Conservation (phyloP, 306 rosid species). For the Prunus dulcis region DNA sequence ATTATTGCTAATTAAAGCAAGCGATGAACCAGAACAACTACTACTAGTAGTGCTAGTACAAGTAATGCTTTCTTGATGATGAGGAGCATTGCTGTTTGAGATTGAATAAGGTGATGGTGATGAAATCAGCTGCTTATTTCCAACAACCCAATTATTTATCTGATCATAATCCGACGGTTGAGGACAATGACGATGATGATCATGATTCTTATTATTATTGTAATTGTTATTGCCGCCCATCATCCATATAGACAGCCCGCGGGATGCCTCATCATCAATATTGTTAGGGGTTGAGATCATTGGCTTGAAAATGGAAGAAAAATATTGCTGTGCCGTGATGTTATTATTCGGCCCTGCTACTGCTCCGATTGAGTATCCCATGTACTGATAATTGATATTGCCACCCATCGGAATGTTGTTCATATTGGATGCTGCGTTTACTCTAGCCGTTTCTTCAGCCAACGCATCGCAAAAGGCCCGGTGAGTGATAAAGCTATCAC, state of each 20-base stretch:
- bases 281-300: constrained; percentile 11
- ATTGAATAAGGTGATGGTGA: neutral
- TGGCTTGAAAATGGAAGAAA: constrained; percentile 64
- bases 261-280: too few relatives aligned
- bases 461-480: constrained; percentile 92
- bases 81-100: constrained; percentile 10
- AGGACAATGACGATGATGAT: constrained; percentile 30
- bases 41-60: too few relatives aligned
- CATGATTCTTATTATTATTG: neutral
- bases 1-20: constrained; percentile 29
- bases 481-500: constrained; percentile 92
- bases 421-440: constrained; percentile 59
- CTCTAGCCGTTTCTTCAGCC: constrained; percentile 90
- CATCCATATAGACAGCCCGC: too few relatives aligned
- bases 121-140: constrained; percentile 39
- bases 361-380: constrained; percentile 24
- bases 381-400: constrained; percentile 46
- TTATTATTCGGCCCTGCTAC: constrained; percentile 21
- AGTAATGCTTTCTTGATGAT: neutral
- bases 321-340: constrained; percentile 39
- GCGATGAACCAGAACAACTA: constrained; percentile 2
- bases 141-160: constrained; percentile 54
- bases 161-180: constrained; percentile 40
- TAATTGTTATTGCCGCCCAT: too few relatives aligned
- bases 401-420: constrained; percentile 23